phyloP scores from a whole-genome alignment of 2,329 filamentous ascomycete genomes.

The Zarea fungicola region DNA sequence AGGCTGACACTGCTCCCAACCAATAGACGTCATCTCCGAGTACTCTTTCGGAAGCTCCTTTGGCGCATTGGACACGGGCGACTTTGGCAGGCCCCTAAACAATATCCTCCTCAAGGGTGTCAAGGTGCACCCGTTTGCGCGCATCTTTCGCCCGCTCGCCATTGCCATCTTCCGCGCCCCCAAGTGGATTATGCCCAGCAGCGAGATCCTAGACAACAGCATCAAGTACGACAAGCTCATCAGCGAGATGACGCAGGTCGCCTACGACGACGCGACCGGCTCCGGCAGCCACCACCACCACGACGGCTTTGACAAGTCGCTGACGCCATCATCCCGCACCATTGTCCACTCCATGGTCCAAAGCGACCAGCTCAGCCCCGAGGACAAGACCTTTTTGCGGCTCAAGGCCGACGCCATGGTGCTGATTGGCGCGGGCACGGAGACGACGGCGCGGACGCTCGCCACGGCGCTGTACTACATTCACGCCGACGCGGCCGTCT shows the following conservation, averaged over 20 bases:
- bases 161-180: background rate
- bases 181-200: background rate
- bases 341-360: background rate
- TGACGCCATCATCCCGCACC: background rate
- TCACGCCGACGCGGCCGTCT: constrained; percentile 25
- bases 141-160: background rate
- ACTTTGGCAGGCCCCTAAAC: background rate
- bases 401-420: constrained; percentile 28
- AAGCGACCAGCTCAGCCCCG: background rate
- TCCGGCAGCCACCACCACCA: background rate
- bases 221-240: background rate
- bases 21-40: background rate
- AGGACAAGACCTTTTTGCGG: constrained; percentile 28
- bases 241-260: background rate
- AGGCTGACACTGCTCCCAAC: background rate
- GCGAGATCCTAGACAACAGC: background rate
- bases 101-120: background rate
- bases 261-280: background rate
- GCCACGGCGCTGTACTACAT: constrained; percentile 30
- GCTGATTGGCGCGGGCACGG: constrained; percentile 31
- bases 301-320: background rate
- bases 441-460: constrained; percentile 31
- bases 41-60: background rate
- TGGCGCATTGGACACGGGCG: background rate
- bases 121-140: background rate